These are phyloP conservation scores for Platanthera guangdongensis DNA, from an alignment of 106 monocot genomes.

Conservation along the genomic window DNA sequence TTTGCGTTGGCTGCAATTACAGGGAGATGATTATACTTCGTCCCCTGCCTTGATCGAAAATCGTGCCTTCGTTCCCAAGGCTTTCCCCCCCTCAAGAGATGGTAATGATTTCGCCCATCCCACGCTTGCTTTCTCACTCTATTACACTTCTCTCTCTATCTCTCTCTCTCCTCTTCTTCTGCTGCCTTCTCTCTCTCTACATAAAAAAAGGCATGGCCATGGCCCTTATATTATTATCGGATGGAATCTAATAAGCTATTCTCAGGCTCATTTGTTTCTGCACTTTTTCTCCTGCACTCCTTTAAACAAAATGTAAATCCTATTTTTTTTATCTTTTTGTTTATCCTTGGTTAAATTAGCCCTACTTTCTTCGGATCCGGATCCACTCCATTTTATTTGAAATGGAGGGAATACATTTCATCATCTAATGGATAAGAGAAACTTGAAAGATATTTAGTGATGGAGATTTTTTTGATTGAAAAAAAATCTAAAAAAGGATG, in stretches of 20 bases:
- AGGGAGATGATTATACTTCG: slow-evolving; percentile 9
- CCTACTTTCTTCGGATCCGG: no score
- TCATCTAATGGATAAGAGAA: no score
- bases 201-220: slow-evolving; percentile 3
- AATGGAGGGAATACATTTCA: no score
- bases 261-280: no score
- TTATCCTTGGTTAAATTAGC: no score
- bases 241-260: slow-evolving; percentile 1
- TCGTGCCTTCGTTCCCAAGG: slow-evolving; percentile 5
- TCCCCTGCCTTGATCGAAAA: slow-evolving; percentile 1
- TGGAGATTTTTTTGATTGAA: no score
- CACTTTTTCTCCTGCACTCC: no score
- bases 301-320: no score
- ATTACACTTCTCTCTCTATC: background rate
- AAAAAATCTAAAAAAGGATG: no score
- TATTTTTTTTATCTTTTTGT: no score
- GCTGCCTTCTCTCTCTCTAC: slow-evolving; percentile 4
- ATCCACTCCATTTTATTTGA: no score
- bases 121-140: background rate
- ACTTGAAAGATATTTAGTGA: no score
- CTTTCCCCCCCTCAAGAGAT: slow-evolving; percentile 3
- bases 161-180: slow-evolving; percentile 11
- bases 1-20: slow-evolving; percentile 8
- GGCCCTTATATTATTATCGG: background rate
- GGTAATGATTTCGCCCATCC: slow-evolving; percentile 8